These are phyloP conservation scores for Tetracentron sinense DNA, from an alignment of 164 flowering plant genomes.

Conservation along the genomic window DNA sequence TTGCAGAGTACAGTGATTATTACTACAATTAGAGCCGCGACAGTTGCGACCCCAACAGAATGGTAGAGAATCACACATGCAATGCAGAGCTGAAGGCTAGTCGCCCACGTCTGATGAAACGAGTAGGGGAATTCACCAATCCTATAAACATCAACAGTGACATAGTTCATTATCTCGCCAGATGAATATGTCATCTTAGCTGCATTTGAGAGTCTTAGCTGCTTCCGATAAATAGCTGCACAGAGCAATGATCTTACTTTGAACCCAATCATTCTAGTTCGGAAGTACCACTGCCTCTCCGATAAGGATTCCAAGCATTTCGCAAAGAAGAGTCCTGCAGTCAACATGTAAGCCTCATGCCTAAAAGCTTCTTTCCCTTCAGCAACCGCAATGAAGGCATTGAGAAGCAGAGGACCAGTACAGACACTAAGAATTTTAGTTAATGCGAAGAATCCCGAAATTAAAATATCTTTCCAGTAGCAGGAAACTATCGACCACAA, in stretches of 20 bases:
- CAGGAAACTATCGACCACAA: constrained; percentile 37
- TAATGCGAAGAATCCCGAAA: constrained; percentile 49
- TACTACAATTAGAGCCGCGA: constrained; percentile 39
- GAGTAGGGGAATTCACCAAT: constrained; percentile 50
- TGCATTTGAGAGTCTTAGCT: constrained; percentile 42
- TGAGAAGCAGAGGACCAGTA: constrained; percentile 48
- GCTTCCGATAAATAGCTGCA: constrained; percentile 51
- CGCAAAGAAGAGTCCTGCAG: constrained; percentile 30
- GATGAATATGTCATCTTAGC: constrained; percentile 33
- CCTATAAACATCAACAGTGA: constrained; percentile 46
- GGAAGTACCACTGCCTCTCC: constrained; percentile 53
- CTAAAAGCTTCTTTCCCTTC: constrained; percentile 38
- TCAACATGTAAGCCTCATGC: constrained; percentile 37
- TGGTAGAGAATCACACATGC: constrained; percentile 34
- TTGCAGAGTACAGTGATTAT: constrained; percentile 39
- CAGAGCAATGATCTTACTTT: constrained; percentile 41
- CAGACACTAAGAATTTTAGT: constrained; percentile 41
- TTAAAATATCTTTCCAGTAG: constrained; percentile 33
- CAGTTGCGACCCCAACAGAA: constrained; percentile 43
- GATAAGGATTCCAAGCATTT: constrained; percentile 47
- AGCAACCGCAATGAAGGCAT: constrained; percentile 46
- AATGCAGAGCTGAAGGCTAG: constrained; percentile 42
- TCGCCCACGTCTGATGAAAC: constrained; percentile 58
- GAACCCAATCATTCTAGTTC: constrained; percentile 38
- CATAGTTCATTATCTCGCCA: constrained; percentile 51